Conservation (phyloP, 495 filamentous ascomycete species). For the Daldinia vernicosa region DNA sequence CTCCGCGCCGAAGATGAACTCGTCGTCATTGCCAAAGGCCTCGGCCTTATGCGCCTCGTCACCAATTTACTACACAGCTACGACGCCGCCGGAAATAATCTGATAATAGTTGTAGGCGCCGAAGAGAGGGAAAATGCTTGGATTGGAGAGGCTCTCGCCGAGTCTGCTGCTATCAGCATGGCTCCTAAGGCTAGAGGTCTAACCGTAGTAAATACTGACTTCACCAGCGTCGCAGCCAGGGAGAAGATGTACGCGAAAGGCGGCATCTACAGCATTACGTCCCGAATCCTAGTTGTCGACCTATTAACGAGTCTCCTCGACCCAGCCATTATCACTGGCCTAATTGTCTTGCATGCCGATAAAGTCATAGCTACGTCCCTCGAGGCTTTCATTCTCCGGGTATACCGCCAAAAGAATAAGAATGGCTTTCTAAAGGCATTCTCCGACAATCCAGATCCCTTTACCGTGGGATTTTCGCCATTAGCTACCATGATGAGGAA, state of each 20-base stretch:
- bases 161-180: conserved; percentile 86
- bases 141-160: conserved; percentile 92
- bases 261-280: conserved; percentile 95
- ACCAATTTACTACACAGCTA: conserved; percentile 96
- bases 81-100: conserved; percentile 92
- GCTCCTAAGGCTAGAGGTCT: conserved; percentile 80
- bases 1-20: conserved; percentile 91
- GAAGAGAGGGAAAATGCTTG: conserved; percentile 93
- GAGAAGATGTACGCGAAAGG: conserved; percentile 90
- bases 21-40: conserved; percentile 86
- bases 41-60: conserved; percentile 87
- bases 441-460: conserved; percentile 92
- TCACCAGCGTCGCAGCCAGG: conserved; percentile 82
- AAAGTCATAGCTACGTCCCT: conserved; percentile 85
- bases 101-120: conserved; percentile 89
- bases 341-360: conserved; percentile 90
- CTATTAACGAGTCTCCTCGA: conserved; percentile 84
- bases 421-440: conserved; percentile 94
- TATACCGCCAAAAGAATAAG: conserved; percentile 94
- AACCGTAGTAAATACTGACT: conserved; percentile 92
- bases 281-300: conserved; percentile 93
- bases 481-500: conserved; percentile 92
- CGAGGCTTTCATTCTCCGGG: conserved; percentile 94
- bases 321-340: conserved; percentile 84
- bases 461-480: conserved; percentile 88